Evolutionary conservation across 2,329 filamentous ascomycete species (phyloP).

Genomic region (Cercospora zeae-maydis): DNA sequence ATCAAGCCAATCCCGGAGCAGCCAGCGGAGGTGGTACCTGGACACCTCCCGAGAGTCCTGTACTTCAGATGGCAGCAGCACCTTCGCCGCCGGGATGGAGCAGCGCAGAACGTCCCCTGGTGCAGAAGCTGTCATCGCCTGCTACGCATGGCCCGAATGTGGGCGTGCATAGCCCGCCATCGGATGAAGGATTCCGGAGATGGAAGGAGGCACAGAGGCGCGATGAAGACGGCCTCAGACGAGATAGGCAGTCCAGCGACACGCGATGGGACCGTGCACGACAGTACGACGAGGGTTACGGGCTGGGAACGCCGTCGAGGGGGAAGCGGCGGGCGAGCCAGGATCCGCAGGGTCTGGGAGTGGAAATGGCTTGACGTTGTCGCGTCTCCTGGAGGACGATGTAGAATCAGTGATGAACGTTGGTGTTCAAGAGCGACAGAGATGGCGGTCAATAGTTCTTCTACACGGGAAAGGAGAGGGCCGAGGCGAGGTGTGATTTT

Average conservation of each 20-base stretch:
- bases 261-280: background rate
- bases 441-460: background rate
- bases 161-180: background rate
- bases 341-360: background rate
- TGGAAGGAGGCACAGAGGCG: background rate
- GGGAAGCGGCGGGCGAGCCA: background rate
- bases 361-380: background rate
- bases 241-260: background rate
- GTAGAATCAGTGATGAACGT: background rate
- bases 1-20: constrained; percentile 27
- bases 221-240: background rate
- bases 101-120: background rate
- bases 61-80: background rate
- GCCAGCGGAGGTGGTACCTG: constrained; percentile 3
- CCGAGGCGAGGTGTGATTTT: background rate
- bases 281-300: background rate
- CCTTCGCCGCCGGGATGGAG: background rate
- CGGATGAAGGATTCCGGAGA: background rate
- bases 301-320: background rate
- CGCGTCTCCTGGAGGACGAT: background rate
- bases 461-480: too few relatives aligned
- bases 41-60: constrained; percentile 5
- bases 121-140: background rate
- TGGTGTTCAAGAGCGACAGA: background rate
- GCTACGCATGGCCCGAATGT: background rate